Evolutionary conservation across 169 alveolate genomes (phyloP), one percentile per base, ranked within the genome.

Genomic region (Babesia caballi): DNA sequence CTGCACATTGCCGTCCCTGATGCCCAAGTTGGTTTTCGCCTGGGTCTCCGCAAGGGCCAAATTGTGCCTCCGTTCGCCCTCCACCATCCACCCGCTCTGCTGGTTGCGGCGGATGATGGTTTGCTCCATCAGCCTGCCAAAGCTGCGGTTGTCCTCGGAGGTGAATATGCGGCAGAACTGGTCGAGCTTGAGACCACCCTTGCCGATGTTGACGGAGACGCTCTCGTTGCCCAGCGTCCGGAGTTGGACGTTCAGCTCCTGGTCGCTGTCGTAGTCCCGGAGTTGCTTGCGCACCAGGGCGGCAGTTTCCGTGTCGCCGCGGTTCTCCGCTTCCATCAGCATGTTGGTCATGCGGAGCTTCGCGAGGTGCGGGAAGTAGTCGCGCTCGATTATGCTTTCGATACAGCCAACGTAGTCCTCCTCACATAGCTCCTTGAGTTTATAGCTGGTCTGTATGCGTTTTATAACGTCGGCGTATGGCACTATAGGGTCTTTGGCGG

Each of bases 131-230:
- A 87, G 51, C 44, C 81, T 38, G 49, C 77, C 93, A 57, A 78
- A 87, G 23, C 90, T 83, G 38, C 84, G 70, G 57, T 87, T 87
- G 65, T 87, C 93, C 44, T 87, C 93, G 35, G 91, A 83, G 32
- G 91, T 82, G 57, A 80, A 87, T 28, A 57, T 82, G 25, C 83
- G 75, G 56, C 77, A 70, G 56, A 86, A 86, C 40, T 86, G 85
- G n/a, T 85, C 83, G 40, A 86, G 60, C 46, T 53, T 86, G 28
- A 82, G 80, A 28, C 88, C 85, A 30, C 81, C 71, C 33, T 82
- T 82, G 38, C 87, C 88, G 61, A 77, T 49, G 65, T 86, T 85
- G 47, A 74, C 70, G 53, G 74, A 47, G 2, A 85, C 85, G 44
- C 65, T 74, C 51, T 87, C 83, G 30, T 76, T 74, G 33, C 30